Evolutionary conservation across 1,284 basidiomycete species (phyloP).

Genomic region (Kalmanozyma brasiliensis): DNA sequence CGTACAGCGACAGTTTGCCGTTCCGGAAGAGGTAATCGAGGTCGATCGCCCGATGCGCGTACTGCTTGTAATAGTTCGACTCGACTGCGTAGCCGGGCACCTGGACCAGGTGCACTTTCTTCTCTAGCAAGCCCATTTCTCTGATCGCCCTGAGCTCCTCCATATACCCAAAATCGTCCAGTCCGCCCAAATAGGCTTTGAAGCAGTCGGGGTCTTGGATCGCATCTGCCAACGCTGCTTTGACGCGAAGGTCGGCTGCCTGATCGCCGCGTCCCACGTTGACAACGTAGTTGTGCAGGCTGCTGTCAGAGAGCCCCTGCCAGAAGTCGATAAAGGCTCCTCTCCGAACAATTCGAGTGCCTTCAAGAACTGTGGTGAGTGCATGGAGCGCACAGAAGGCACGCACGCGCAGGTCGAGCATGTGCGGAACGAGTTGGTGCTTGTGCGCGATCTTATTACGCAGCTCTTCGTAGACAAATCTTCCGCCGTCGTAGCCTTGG

Average conservation of each 20-base stretch:
- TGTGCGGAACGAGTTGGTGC: slow-evolving; percentile 18
- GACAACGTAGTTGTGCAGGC: slow-evolving; percentile 36
- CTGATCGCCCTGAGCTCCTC: slow-evolving; percentile 31
- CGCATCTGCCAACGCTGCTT: slow-evolving; percentile 38
- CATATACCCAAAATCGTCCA: slow-evolving; percentile 45
- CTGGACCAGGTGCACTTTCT: slow-evolving; percentile 37
- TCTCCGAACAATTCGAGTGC: not conserved
- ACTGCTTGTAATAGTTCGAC: slow-evolving; percentile 18
- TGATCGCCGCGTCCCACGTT: slow-evolving; percentile 28
- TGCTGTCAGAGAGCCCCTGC: slow-evolving; percentile 24
- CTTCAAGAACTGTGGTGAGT: slow-evolving; percentile 8
- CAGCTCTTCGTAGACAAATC: slow-evolving; percentile 23
- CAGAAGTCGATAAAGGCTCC: slow-evolving; percentile 23
- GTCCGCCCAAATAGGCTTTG: slow-evolving; percentile 36
- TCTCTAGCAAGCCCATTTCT: slow-evolving; percentile 16
- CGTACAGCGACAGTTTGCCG: not conserved
- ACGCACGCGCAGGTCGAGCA: slow-evolving; percentile 31
- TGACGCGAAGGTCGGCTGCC: slow-evolving; percentile 42
- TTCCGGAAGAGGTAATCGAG: slow-evolving; percentile 43
- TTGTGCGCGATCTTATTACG: slow-evolving; percentile 30
- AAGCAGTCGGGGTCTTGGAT: slow-evolving; percentile 35
- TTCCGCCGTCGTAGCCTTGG: slow-evolving; percentile 32
- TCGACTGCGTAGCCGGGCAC: slow-evolving; percentile 34
- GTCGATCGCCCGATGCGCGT: slow-evolving; percentile 32
- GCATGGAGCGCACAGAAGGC: slow-evolving; percentile 12